Evolutionary conservation across 83 land plant species (phyloP).

Genomic region (Diphasiastrum complanatum): DNA sequence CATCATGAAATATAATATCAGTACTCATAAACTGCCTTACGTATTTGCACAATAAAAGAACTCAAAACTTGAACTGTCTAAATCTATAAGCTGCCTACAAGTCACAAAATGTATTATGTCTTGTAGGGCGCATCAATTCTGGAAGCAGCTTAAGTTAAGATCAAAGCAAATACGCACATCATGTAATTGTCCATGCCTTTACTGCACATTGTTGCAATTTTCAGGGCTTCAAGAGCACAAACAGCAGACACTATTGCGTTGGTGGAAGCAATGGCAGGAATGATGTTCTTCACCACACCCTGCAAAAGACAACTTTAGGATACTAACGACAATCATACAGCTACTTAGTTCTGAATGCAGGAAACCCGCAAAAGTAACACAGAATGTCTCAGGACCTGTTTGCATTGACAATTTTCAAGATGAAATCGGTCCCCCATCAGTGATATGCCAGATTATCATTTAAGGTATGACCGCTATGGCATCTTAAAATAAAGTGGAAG

Average conservation of each 20-base stretch:
- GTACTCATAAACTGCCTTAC: too few species aligned
- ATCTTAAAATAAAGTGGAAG: too few species aligned
- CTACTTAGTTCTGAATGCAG: too few species aligned
- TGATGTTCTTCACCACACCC: slow-evolving; percentile 99
- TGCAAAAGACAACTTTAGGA: slow-evolving; percentile 29
- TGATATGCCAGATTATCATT: too few species aligned
- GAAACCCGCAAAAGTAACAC: too few species aligned
- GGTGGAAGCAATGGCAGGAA: slow-evolving; percentile 98
- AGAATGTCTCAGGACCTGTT: too few species aligned
- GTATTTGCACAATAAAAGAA: too few species aligned
- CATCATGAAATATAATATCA: too few species aligned
- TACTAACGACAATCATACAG: background rate
- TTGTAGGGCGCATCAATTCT: background rate
- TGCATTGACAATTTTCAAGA: background rate
- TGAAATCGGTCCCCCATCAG: background rate
- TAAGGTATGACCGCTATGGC: too few species aligned
- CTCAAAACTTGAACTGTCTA: too few species aligned
- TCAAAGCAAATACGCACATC: slow-evolving; percentile 39
- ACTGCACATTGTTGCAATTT: slow-evolving; percentile 90
- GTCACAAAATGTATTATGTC: too few species aligned
- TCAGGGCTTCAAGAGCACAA: slow-evolving; percentile 86
- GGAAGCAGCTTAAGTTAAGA: background rate
- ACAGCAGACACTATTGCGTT: slow-evolving; percentile 94
- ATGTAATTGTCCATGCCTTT: slow-evolving; percentile 76
- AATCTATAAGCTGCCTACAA: too few species aligned